A percentile compares a stretch with the other conserved stretches of the same genome.
phyloP scores from a whole-genome alignment of 176 grass and related monocot species.

The Zoysia pacifica region DNA sequence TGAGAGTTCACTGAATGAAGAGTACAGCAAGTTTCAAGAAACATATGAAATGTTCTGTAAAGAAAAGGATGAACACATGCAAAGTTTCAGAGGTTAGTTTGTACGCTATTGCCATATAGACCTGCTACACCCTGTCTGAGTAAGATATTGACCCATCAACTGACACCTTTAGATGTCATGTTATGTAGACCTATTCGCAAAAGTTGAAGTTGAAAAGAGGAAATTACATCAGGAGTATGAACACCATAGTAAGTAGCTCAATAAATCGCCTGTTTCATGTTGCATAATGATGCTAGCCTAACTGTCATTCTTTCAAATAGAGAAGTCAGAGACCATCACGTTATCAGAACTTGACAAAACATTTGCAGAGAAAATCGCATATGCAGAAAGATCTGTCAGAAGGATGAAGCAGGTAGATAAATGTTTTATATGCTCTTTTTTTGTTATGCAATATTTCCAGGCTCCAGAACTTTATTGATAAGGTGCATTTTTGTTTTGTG shows the following conservation, averaged over 20 bases:
- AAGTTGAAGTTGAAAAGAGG: slow-evolving; percentile 84
- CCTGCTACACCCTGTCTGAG: neutral
- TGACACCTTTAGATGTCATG: slow-evolving; percentile 24
- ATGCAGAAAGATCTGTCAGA: slow-evolving; percentile 55
- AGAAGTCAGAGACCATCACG: slow-evolving; percentile 49
- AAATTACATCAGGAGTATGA: slow-evolving; percentile 60
- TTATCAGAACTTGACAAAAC: slow-evolving; percentile 63
- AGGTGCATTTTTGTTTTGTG: neutral
- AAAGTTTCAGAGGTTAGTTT: slow-evolving; percentile 69
- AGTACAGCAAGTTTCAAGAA: slow-evolving; percentile 83
- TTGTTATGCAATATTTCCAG: neutral
- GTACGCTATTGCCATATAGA: slow-evolving; percentile 1
- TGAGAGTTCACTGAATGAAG: slow-evolving; percentile 71
- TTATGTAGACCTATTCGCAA: slow-evolving; percentile 64
- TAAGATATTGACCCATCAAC: neutral
- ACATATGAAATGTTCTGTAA: slow-evolving; percentile 67
- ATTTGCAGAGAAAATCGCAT: slow-evolving; percentile 56
- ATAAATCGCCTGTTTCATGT: slow-evolving; percentile 11
- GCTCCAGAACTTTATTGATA: neutral
- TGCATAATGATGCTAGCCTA: slow-evolving; percentile 8
- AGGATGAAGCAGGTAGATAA: slow-evolving; percentile 67
- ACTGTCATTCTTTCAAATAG: slow-evolving; percentile 41
- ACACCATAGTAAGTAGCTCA: slow-evolving; percentile 62
- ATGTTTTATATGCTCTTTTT: slow-evolving; percentile 4
- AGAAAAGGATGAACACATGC: slow-evolving; percentile 72